Conservation (phyloP, 2,329 filamentous ascomycete species). For the Trichoderma semiorbis region DNA sequence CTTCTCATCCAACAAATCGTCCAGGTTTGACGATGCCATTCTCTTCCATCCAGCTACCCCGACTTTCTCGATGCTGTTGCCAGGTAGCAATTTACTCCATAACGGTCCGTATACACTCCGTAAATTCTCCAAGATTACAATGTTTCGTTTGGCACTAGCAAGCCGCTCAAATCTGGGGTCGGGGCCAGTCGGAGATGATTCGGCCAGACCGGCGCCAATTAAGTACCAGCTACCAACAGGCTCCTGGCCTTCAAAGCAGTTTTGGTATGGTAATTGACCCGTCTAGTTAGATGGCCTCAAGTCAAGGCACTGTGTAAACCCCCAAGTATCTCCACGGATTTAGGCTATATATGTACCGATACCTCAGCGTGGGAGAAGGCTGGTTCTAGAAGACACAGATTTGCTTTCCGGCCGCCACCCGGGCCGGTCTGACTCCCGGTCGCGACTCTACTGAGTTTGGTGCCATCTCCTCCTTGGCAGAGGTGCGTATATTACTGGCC, state of each 20-base stretch:
- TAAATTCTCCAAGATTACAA: neutral
- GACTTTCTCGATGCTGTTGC: neutral
- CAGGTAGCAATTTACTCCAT: neutral
- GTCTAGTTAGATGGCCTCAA: neutral
- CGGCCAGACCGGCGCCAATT: neutral
- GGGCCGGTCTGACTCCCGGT: neutral
- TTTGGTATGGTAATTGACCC: neutral
- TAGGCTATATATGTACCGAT: neutral
- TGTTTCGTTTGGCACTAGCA: neutral
- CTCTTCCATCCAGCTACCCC: neutral
- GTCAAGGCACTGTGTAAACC: neutral
- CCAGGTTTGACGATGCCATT: neutral
- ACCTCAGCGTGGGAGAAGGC: neutral
- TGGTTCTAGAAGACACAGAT: neutral
- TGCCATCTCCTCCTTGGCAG: neutral
- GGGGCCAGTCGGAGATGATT: neutral
- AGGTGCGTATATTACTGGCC: neutral
- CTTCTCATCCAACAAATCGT: neutral
- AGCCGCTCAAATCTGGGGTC: constrained; percentile 2
- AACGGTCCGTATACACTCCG: neutral
- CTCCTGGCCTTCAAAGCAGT: neutral
- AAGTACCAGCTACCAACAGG: neutral
- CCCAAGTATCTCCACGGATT: neutral
- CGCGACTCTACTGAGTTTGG: neutral
- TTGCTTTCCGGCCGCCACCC: neutral